phyloP scores from a whole-genome alignment of 2,329 filamentous ascomycete species.

The Metarhizium guizhouense region DNA sequence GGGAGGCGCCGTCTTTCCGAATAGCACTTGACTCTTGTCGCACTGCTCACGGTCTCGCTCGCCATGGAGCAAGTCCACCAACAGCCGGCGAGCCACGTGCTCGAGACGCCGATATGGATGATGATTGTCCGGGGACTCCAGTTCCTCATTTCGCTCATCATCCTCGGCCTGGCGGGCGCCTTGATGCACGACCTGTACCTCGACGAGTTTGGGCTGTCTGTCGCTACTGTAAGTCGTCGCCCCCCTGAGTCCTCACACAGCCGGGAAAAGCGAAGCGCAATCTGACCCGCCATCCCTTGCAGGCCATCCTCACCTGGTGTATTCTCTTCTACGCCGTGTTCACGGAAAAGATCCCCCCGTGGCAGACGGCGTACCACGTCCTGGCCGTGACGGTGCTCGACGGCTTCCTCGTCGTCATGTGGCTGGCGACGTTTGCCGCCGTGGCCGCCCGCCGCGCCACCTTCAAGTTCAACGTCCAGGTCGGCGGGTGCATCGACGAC shows the following conservation, averaged over 20 bases:
- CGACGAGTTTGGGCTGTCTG: constrained; percentile 29
- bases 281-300: neutral
- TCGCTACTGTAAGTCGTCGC: constrained; percentile 27
- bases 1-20: neutral
- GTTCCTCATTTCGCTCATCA: constrained; percentile 30
- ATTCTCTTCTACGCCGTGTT: constrained; percentile 31
- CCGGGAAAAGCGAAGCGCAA: neutral
- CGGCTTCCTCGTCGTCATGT: constrained; percentile 34
- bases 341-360: constrained; percentile 27
- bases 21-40: neutral
- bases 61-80: neutral
- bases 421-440: constrained; percentile 35
- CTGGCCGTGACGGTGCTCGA: constrained; percentile 35
- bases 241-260: neutral
- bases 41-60: neutral
- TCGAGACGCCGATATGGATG: constrained; percentile 35
- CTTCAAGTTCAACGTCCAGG: constrained; percentile 23
- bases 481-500: constrained; percentile 24
- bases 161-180: constrained; percentile 32
- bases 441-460: constrained; percentile 28
- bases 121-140: constrained; percentile 30
- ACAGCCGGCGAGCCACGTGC: constrained; percentile 17
- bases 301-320: constrained; percentile 39
- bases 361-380: constrained; percentile 31
- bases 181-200: constrained; percentile 32